Percentiles rank a stretch among this genome's conserved stretches.
These are phyloP conservation scores for Dactylis glomerata DNA, from an alignment of 176 grass and related monocot species.

Conservation along the genomic window DNA sequence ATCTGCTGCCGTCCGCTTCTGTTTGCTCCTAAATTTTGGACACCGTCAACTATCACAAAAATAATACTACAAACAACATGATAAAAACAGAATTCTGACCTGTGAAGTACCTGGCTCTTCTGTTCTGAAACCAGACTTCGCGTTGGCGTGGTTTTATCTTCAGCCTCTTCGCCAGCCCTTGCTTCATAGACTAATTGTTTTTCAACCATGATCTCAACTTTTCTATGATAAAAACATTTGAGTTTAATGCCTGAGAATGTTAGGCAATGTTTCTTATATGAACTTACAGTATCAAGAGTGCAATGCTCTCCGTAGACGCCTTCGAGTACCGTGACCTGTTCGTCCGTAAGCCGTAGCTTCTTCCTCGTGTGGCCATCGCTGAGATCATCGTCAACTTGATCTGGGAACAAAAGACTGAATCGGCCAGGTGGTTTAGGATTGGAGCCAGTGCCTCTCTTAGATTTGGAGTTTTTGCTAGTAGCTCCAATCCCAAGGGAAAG, in stretches of 20 bases:
- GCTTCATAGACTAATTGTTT: constrained; percentile 20
- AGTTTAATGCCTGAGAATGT: neutral
- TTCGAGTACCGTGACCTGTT: constrained; percentile 33
- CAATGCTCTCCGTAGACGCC: constrained; percentile 2
- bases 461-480: neutral
- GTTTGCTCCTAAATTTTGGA: constrained; percentile 36
- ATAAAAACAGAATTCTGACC: neutral
- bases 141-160: constrained; percentile 37
- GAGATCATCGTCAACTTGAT: neutral
- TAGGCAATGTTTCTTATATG: neutral
- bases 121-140: constrained; percentile 56
- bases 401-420: neutral
- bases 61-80: neutral
- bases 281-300: constrained; percentile 44
- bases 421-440: neutral
- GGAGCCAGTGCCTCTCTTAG: neutral
- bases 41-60: neutral
- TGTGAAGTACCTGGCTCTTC: constrained; percentile 26
- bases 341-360: constrained; percentile 35
- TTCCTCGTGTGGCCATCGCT: neutral
- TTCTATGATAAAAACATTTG: neutral
- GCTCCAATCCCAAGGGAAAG: constrained; percentile 17
- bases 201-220: neutral
- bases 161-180: constrained; percentile 29
- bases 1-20: constrained; percentile 22